phyloP scores from a whole-genome alignment of 148 eudicot genomes.

The Euryodendron excelsum region DNA sequence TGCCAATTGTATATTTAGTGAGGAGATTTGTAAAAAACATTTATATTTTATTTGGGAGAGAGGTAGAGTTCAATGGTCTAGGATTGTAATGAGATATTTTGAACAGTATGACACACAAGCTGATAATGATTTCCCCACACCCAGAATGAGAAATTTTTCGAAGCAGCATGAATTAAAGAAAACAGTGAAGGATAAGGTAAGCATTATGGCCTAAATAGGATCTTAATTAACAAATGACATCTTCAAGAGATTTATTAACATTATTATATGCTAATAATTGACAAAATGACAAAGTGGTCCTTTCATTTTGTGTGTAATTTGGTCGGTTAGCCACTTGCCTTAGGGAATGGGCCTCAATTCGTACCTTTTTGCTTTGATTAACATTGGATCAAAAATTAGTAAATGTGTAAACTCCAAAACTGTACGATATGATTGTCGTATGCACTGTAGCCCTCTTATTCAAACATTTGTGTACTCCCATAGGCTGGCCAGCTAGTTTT shows the following conservation, averaged over 20 bases:
- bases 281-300: conserved; percentile 23
- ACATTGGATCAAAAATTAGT: not conserved
- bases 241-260: not conserved
- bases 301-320: conserved; percentile 1
- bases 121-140: not conserved
- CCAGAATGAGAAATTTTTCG: not conserved
- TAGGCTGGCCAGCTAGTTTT: too few relatives aligned
- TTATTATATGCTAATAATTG: conserved; percentile 24
- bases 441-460: too few relatives aligned
- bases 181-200: not conserved
- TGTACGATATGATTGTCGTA: too few relatives aligned
- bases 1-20: too few relatives aligned
- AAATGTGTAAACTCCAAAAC: too few relatives aligned
- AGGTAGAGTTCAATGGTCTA: too few relatives aligned
- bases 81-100: not conserved
- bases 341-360: not conserved
- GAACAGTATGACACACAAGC: not conserved
- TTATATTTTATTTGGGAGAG: too few relatives aligned
- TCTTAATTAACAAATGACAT: not conserved
- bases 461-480: too few relatives aligned
- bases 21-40: too few relatives aligned
- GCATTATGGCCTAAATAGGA: not conserved
- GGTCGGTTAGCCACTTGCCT: conserved; percentile 12
- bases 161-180: not conserved
- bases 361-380: not conserved